phyloP scores from a whole-genome alignment of 2,329 filamentous ascomycete species.

The Trichophyton simii region DNA sequence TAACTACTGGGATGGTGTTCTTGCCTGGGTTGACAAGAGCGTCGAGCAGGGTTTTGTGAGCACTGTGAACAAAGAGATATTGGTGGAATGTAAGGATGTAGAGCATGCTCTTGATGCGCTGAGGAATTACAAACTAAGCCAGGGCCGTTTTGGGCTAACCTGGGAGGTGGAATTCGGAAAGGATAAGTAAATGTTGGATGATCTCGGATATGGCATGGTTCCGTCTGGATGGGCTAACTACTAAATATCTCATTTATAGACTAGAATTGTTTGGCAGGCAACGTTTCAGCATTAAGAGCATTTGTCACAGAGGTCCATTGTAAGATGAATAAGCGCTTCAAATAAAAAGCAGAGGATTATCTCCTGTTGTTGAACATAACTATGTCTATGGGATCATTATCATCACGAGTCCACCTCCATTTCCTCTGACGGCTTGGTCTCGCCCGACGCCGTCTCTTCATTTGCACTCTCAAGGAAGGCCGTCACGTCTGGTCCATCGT shows the following conservation, averaged over 20 bases:
- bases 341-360: not conserved
- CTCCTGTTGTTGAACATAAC: not conserved
- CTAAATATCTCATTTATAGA: not conserved
- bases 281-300: not conserved
- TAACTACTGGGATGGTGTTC: conserved; percentile 80
- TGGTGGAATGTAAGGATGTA: conserved; percentile 61
- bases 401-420: conserved; percentile 46
- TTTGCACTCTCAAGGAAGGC: conserved; percentile 67
- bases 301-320: not conserved
- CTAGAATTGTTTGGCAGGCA: not conserved
- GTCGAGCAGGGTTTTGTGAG: conserved; percentile 67
- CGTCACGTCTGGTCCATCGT: conserved; percentile 76
- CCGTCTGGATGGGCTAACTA: not conserved
- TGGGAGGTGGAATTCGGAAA: conserved; percentile 48
- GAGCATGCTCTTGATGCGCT: conserved; percentile 61
- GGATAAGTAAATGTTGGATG: not conserved
- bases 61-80: conserved; percentile 56
- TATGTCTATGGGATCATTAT: not conserved
- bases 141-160: conserved; percentile 64
- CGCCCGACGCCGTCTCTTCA: conserved; percentile 40
- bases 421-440: conserved; percentile 30
- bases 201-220: not conserved
- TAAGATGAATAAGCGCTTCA: not conserved
- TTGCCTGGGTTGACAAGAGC: conserved; percentile 67
- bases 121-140: conserved; percentile 60